Evolutionary conservation across 2,329 filamentous ascomycete genomes (phyloP), one percentile per base, ranked within the genome.

Genomic region (Calonectria hawksworthii): DNA sequence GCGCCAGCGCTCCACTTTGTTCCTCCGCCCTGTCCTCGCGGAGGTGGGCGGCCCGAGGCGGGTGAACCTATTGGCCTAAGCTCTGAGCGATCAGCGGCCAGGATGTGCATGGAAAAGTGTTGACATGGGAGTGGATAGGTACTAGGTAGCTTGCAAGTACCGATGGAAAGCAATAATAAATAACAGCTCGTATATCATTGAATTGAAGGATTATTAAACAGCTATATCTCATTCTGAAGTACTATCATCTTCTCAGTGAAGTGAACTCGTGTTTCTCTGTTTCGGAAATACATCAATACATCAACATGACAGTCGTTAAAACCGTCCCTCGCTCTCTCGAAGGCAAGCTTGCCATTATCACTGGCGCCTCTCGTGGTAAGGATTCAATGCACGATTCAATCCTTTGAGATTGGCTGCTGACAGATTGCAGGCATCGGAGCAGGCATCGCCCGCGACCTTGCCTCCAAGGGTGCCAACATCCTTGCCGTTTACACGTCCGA

Each of bases 401-500:
- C 4, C 18, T 28, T 10, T 23, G 5, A 3, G 21, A 21, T 16
- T 21, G n/a, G 5, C 4, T 26, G 36, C 41, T 68, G 36, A 68
- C n/a, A 32, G 21, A 21, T 47, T 26, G 14, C 51, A 90, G 90
- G 90, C 72, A 92, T 92, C 70, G 91, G 91, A 28, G 89, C 89
- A 30, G 88, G 89, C 51, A 89, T 90, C 54, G 88, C 87, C 59
- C 85, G 86, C 61, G 88, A 90, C 74, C 87, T 92, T n/a, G 90
- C 90, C 56, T 86, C 85, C 82, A 91, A 92, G 84, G 90, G 91
- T 73, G 87, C 86, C 82, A 87, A 88, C 65, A 83, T 92, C 36
- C 82, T 92, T 67, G 84, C 92, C 76, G 90, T 90, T 83, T 91
- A 91, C 83, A 89, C 89, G 21, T 90, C 88, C 64, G 86, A 88